Percentiles rank a stretch among this genome's conserved stretches.
These are phyloP conservation scores for Ceratobasidium papillatum DNA, from an alignment of 1,284 basidiomycete genomes.

Conservation along the genomic window DNA sequence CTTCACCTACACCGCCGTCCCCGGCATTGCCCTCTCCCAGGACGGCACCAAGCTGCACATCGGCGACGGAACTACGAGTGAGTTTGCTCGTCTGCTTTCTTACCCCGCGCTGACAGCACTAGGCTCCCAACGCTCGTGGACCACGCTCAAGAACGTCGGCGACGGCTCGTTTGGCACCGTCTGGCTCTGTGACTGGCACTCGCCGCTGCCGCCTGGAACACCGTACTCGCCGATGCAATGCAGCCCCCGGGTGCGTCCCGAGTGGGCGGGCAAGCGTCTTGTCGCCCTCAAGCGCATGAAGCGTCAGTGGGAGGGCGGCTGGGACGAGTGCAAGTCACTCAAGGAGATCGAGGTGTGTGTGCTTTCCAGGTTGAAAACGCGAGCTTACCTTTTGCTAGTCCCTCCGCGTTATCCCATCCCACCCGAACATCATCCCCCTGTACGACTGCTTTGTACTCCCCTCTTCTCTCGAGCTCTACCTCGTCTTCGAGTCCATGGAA, in stretches of 20 bases:
- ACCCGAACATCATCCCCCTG: slow-evolving; percentile 97
- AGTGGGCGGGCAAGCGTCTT: slow-evolving; percentile 93
- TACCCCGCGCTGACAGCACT: neutral
- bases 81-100: slow-evolving; percentile 50
- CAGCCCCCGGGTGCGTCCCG: slow-evolving; percentile 78
- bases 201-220: slow-evolving; percentile 87
- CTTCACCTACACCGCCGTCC: slow-evolving; percentile 57
- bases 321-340: slow-evolving; percentile 94
- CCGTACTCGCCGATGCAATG: slow-evolving; percentile 92
- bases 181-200: slow-evolving; percentile 99
- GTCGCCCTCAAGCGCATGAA: slow-evolving; percentile 99
- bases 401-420: slow-evolving; percentile 90
- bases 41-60: slow-evolving; percentile 71
- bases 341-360: slow-evolving; percentile 92
- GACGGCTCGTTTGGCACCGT: slow-evolving; percentile 98
- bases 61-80: slow-evolving; percentile 74
- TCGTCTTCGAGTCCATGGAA: slow-evolving; percentile 99
- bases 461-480: slow-evolving; percentile 93
- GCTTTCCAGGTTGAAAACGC: slow-evolving; percentile 42
- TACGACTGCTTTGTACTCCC: slow-evolving; percentile 99
- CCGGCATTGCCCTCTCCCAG: slow-evolving; percentile 72
- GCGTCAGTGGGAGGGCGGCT: slow-evolving; percentile 95
- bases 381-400: slow-evolving; percentile 66
- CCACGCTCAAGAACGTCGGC: slow-evolving; percentile 84
- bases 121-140: slow-evolving; percentile 54